Evolutionary conservation across 305 asterid genomes (phyloP).

Genomic region (Striga hermonthica): DNA sequence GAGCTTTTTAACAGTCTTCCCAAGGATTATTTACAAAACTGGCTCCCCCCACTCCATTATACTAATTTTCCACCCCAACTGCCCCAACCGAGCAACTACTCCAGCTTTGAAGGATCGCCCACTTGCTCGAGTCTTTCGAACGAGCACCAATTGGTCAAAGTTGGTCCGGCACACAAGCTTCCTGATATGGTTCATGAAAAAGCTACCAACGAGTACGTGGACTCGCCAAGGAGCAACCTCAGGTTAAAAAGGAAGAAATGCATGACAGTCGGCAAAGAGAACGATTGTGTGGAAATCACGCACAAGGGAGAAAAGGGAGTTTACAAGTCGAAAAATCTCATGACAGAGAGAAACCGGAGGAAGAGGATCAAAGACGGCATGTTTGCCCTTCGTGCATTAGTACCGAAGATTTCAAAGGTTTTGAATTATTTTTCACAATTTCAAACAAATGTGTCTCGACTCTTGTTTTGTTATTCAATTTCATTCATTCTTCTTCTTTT

Average conservation of each 20-base stretch:
- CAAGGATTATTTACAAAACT: conserved; percentile 27
- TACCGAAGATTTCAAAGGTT: conserved; percentile 87
- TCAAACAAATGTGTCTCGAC: too few relatives aligned
- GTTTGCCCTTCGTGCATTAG: conserved; percentile 69
- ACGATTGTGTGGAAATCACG: conserved; percentile 20
- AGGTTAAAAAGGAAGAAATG: conserved; percentile 30
- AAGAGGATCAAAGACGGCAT: conserved; percentile 67
- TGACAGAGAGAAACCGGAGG: conserved; percentile 80
- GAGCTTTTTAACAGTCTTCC: conserved; percentile 26
- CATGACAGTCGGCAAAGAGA: conserved; percentile 26
- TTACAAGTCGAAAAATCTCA: conserved; percentile 71
- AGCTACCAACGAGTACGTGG: conserved; percentile 31
- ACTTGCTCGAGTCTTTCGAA: conserved; percentile 52
- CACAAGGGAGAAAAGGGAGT: conserved; percentile 43
- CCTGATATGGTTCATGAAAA: conserved; percentile 32
- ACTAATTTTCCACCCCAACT: conserved; percentile 29
- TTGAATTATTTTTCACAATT: neutral
- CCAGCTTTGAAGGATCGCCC: conserved; percentile 61
- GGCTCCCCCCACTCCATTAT: conserved; percentile 30
- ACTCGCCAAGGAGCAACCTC: conserved; percentile 28
- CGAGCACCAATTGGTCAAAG: conserved; percentile 34
- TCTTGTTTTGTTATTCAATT: neutral
- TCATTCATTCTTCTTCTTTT: conserved; percentile 7
- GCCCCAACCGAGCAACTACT: conserved; percentile 38
- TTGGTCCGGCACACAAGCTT: conserved; percentile 30